phyloP scores from a whole-genome alignment of 371 early-diverging fungal genomes.

The Mucor indicus region DNA sequence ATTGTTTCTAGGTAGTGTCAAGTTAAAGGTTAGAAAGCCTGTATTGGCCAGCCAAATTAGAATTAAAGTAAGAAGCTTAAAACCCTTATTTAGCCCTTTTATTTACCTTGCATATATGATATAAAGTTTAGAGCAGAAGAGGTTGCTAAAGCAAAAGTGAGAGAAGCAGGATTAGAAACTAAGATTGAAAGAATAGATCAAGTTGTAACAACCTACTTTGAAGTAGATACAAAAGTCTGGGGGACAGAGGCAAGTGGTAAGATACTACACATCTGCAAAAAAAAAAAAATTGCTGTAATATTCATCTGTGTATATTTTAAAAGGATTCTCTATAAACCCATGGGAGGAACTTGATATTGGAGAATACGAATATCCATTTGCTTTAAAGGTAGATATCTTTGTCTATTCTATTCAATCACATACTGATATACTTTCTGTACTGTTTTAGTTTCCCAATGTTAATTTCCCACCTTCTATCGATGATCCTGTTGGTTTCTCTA shows the following conservation, averaged over 20 bases:
- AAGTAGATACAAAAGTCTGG: constrained; percentile 7
- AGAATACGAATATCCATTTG: constrained; percentile 38
- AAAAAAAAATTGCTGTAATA: not conserved
- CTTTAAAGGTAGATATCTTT: constrained; percentile 36
- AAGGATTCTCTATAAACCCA: constrained; percentile 16
- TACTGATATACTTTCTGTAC: not conserved
- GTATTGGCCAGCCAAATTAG: constrained; percentile 6
- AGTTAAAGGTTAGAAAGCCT: not conserved
- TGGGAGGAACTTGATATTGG: constrained; percentile 39
- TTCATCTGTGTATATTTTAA: not conserved
- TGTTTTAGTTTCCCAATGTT: constrained; percentile 30
- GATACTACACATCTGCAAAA: too few relatives aligned
- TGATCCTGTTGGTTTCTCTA: constrained; percentile 25
- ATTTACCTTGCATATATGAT: not conserved
- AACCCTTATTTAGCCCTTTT: not conserved
- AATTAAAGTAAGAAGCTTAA: constrained; percentile 4
- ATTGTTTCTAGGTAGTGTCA: constrained; percentile 2
- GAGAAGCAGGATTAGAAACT: constrained; percentile 1
- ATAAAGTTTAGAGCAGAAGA: constrained; percentile 14
- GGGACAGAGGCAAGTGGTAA: constrained; percentile 13
- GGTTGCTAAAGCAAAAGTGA: constrained; percentile 8
- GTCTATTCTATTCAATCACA: not conserved
- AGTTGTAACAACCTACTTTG: constrained; percentile 14
- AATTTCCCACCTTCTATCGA: constrained; percentile 36
- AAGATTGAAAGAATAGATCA: constrained; percentile 10